These are phyloP conservation scores for Quercus lobata DNA, from an alignment of 331 rosid species.

Conservation along the genomic window DNA sequence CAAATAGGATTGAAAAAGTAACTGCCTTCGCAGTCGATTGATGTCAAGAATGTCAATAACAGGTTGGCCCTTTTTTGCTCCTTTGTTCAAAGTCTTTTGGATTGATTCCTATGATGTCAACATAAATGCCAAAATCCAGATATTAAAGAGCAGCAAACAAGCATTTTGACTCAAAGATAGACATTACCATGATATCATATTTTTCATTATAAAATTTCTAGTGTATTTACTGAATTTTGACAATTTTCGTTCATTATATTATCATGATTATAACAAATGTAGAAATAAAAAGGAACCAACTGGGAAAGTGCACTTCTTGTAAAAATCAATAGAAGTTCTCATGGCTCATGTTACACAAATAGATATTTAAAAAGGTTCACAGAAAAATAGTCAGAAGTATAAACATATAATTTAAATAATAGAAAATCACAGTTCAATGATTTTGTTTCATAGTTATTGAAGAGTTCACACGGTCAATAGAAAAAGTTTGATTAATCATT, in stretches of 20 bases:
- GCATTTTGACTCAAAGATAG: constrained; percentile 4
- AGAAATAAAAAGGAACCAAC: background rate
- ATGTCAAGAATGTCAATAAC: constrained; percentile 78
- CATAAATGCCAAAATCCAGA: constrained; percentile 18
- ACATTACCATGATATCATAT: background rate
- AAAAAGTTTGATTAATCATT: background rate
- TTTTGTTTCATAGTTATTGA: background rate
- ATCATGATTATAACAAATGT: background rate
- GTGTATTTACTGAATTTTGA: background rate
- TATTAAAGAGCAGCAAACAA: constrained; percentile 8
- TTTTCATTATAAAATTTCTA: constrained; percentile 3
- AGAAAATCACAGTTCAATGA: background rate
- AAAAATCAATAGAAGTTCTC: background rate
- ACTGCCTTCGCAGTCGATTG: constrained; percentile 73
- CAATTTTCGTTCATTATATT: background rate
- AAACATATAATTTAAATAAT: background rate
- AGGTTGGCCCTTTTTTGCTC: constrained; percentile 58
- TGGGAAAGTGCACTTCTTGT: background rate
- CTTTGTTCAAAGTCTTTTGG: constrained; percentile 54
- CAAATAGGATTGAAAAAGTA: constrained; percentile 79
- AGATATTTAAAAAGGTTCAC: background rate
- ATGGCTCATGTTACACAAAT: background rate
- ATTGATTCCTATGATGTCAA: constrained; percentile 57
- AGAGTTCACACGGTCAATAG: background rate
- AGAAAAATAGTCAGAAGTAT: background rate